phyloP scores from a whole-genome alignment of 345 rosid species.

The Dimocarpus longan region DNA sequence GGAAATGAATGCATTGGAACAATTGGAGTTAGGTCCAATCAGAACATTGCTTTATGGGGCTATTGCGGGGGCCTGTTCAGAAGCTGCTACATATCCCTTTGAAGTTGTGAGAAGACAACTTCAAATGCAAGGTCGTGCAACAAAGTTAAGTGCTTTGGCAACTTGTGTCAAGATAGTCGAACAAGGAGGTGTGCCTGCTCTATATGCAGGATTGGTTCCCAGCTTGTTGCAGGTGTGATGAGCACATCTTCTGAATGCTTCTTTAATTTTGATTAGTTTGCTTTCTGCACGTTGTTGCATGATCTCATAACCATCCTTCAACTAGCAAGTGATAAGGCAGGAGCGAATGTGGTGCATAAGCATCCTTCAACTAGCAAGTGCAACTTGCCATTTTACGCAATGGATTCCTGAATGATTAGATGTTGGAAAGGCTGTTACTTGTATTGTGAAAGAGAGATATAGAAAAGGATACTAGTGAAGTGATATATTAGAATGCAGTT shows the following conservation, averaged over 20 bases:
- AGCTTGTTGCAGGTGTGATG: constrained; percentile 85
- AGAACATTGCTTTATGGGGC: constrained; percentile 90
- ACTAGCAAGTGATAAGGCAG: background rate
- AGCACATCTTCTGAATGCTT: background rate
- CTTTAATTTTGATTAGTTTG: background rate
- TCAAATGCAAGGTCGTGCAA: constrained; percentile 76
- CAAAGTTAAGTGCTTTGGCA: constrained; percentile 62
- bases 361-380: background rate
- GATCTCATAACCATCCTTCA: background rate
- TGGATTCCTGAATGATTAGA: background rate
- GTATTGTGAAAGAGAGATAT: no score
- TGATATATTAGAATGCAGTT: no score
- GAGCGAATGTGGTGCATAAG: background rate
- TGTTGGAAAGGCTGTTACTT: no score
- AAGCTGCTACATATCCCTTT: constrained; percentile 92
- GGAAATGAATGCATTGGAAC: constrained; percentile 72
- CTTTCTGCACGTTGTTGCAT: background rate
- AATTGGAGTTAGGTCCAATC: constrained; percentile 74
- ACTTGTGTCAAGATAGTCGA: constrained; percentile 70
- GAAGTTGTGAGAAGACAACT: constrained; percentile 94
- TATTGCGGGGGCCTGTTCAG: constrained; percentile 84
- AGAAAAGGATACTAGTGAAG: no score
- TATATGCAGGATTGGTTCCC: constrained; percentile 80
- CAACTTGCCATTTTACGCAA: background rate
- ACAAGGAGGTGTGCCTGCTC: constrained; percentile 85